These are phyloP conservation scores for Pestalotiopsis sp. DNA, from an alignment of 2,329 filamentous ascomycete species.

Conservation along the genomic window DNA sequence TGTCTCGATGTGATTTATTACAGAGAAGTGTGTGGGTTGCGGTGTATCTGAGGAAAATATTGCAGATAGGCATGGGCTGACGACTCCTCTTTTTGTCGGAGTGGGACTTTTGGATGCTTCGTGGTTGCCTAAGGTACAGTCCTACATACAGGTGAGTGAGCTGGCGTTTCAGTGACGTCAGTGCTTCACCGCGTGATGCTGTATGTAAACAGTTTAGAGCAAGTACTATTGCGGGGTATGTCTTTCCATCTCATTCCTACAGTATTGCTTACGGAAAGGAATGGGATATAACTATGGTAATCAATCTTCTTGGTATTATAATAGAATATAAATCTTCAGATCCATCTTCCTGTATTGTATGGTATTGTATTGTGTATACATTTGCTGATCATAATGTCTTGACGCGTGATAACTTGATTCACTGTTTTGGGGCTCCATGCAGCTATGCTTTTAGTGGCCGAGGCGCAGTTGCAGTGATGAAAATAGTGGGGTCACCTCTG, in stretches of 20 bases:
- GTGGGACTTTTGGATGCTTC: not conserved
- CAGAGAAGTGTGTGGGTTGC: not conserved
- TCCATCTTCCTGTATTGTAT: no score
- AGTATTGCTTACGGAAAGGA: no score
- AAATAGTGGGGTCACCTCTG: not conserved
- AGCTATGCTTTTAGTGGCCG: not conserved
- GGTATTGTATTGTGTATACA: not conserved
- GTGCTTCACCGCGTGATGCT: not conserved
- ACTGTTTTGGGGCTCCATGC: not conserved
- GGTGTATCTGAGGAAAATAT: not conserved
- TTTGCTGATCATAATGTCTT: not conserved
- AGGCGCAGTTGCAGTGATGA: not conserved
- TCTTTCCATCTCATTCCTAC: not conserved
- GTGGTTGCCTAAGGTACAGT: not conserved
- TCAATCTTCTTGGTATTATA: no score
- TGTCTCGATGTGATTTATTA: slow-evolving; percentile 21
- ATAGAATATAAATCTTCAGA: no score
- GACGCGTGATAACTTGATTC: no score
- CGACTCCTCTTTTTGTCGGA: slow-evolving; percentile 38
- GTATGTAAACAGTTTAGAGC: not conserved
- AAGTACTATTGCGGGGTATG: not conserved
- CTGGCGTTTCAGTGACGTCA: not conserved
- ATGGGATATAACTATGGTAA: no score
- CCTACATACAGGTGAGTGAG: not conserved
- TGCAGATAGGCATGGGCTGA: slow-evolving; percentile 42